phyloP scores from a whole-genome alignment of 148 eudicot species.

The Selenicereus undatus region DNA sequence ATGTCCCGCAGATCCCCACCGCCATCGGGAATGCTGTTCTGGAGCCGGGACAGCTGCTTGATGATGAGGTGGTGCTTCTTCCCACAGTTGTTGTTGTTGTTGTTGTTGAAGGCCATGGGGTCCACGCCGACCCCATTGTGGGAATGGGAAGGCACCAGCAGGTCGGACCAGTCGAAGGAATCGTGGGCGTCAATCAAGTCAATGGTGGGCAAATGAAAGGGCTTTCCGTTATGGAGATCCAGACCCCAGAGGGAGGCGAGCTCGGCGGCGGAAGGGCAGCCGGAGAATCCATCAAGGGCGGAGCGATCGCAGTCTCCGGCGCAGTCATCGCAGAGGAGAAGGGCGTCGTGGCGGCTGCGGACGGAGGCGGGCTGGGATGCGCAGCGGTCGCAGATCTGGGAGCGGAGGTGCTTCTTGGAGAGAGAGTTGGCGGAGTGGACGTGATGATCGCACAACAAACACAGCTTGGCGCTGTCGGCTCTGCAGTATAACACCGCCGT shows the following conservation, averaged over 20 bases:
- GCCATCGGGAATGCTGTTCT: background rate
- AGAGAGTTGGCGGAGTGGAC: constrained; percentile 94
- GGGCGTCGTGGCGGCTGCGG: constrained; percentile 30
- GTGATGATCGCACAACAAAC: constrained; percentile 68
- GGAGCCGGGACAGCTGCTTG: constrained; percentile 51
- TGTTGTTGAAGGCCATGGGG: background rate
- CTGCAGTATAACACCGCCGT: constrained; percentile 61
- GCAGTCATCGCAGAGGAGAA: constrained; percentile 54
- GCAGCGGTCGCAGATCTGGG: constrained; percentile 73
- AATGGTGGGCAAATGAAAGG: background rate
- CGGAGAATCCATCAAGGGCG: constrained; percentile 48
- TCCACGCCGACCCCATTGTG: background rate
- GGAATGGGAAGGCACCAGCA: constrained; percentile 22
- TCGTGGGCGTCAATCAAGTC: background rate
- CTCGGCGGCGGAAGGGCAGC: constrained; percentile 50
- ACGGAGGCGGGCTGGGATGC: constrained; percentile 41
- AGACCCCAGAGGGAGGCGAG: constrained; percentile 53
- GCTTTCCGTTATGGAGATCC: constrained; percentile 24
- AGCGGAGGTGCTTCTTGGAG: constrained; percentile 65
- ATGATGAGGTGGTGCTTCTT: constrained; percentile 40
- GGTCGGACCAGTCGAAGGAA: constrained; percentile 36
- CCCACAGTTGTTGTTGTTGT: constrained; percentile 6
- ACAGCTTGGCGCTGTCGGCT: constrained; percentile 81
- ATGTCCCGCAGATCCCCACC: background rate
- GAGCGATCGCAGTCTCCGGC: constrained; percentile 40